Evolutionary conservation across 371 early-diverging fungal species (phyloP), one percentile per base, ranked within the genome.

Genomic region (Polyrhizophydium stewartii): DNA sequence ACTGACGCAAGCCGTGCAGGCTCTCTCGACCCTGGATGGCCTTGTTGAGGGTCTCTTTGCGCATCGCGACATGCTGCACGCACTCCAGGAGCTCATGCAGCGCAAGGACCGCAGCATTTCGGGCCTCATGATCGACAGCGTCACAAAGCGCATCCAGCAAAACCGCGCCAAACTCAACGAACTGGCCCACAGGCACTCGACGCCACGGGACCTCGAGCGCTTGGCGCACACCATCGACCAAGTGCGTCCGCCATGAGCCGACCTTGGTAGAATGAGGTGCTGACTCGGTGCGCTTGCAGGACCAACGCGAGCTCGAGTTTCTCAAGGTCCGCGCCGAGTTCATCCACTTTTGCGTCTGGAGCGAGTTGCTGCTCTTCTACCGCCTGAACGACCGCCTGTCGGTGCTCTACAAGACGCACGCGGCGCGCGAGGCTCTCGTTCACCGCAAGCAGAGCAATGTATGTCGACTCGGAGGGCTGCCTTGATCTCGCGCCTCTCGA

Each of bases 1-100:
- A n/a, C n/a, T n/a, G n/a, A n/a, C n/a, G n/a, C 83, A 82, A 50
- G 60, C 63, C 10, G 38, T 24, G 2, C 33, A 72, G 65, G 58
- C 73, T 25, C 58, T 53, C 22, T 63, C 76, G 24, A 66, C 70
- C 7, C 73, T 73, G 30, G 68, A 84, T 56, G 83, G 81, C 1
- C 72, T 86, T 21, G 64, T 88, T 17, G 43, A 43, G n/a, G 43
- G 43, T 17, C 43, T 43, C 17, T n/a, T 16, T 17, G 16, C 43
- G n/a, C 43, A 43, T n/a, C n/a, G 17, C n/a, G 43, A 43, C 16
- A 43, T 43, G 16, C n/a, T 43, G n/a, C 17, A 17, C 16, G 43
- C 43, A 43, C n/a, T 49, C 62, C 21, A 65, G 71, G 22, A 77
- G 62, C 45, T 73, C 43, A 31, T 72, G 24, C 37, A 51, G 13